Conservation (phyloP, 352 stramenopile species). For the Phytophthora ohioensis region DNA sequence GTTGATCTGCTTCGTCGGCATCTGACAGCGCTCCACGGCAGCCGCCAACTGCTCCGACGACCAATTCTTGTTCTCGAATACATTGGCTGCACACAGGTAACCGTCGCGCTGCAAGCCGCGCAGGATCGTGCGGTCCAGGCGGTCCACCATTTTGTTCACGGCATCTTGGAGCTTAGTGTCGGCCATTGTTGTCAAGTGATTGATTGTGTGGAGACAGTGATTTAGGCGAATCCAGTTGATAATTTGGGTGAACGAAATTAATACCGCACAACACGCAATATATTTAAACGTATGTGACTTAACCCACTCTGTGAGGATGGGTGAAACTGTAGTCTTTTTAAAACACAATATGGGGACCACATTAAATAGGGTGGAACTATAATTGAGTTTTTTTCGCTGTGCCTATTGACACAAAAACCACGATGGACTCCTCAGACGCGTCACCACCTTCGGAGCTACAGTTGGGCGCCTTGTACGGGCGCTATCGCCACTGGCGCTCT, state of each 20-base stretch:
- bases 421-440: constrained; percentile 30
- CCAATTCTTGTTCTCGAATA: constrained; percentile 87
- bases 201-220: constrained; percentile 23
- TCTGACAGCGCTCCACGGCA: constrained; percentile 89
- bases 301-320: no score
- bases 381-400: not conserved
- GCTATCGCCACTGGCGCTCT: constrained; percentile 59
- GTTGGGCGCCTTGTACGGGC: constrained; percentile 60
- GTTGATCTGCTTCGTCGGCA: constrained; percentile 87
- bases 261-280: no score
- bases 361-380: not conserved
- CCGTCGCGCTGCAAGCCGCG: constrained; percentile 81
- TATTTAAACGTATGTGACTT: no score
- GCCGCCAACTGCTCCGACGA: constrained; percentile 80
- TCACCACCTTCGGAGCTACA: constrained; percentile 50
- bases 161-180: constrained; percentile 86
- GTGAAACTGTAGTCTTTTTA: no score
- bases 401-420: not conserved
- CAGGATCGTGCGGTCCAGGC: constrained; percentile 78
- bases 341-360: not conserved
- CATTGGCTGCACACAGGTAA: constrained; percentile 89
- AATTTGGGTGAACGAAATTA: no score
- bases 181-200: constrained; percentile 51
- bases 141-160: constrained; percentile 87
- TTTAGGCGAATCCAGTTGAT: not conserved